Evolutionary conservation across 768 basidiomycete genomes (phyloP).

Genomic region (Phanerochaete sordida): DNA sequence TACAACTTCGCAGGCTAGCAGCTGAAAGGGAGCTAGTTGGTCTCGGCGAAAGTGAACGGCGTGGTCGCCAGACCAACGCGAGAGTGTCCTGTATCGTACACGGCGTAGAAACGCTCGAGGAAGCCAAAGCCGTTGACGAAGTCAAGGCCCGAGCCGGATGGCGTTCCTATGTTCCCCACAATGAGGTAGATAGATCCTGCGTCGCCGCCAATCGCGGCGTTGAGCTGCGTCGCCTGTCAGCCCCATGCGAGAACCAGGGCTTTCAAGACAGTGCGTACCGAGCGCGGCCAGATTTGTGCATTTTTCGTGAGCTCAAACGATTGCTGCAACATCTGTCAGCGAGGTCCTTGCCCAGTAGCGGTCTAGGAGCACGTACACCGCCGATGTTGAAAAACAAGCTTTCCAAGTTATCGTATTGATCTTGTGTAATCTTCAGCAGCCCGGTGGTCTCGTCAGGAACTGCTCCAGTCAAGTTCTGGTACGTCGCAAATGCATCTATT

Average conservation of each 20-base stretch:
- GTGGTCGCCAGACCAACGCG: constrained; percentile 33
- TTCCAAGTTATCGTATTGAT: constrained; percentile 18
- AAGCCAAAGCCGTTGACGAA: constrained; percentile 6
- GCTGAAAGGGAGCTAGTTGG: too few species aligned
- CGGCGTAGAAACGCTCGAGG: constrained; percentile 6
- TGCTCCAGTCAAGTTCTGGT: constrained; percentile 39
- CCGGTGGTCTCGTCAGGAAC: constrained; percentile 18
- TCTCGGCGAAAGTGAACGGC: constrained; percentile 25
- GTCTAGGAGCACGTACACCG: background rate
- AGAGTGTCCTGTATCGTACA: constrained; percentile 21
- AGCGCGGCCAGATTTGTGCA: constrained; percentile 38
- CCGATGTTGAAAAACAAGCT: constrained; percentile 22
- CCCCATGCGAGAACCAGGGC: too few species aligned
- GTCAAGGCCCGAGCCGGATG: constrained; percentile 5
- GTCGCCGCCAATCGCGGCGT: constrained; percentile 4
- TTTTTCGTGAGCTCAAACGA: constrained; percentile 37
- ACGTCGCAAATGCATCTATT: constrained; percentile 47
- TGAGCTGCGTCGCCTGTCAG: background rate
- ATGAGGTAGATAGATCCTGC: constrained; percentile 1
- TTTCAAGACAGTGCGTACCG: background rate
- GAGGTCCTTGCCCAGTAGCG: background rate
- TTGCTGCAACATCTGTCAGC: constrained; percentile 18
- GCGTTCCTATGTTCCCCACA: constrained; percentile 1
- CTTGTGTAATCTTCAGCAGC: constrained; percentile 14
- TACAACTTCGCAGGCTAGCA: background rate